These are phyloP conservation scores for Pythium scleroteichum DNA, from an alignment of 352 stramenopile genomes.

Conservation along the genomic window DNA sequence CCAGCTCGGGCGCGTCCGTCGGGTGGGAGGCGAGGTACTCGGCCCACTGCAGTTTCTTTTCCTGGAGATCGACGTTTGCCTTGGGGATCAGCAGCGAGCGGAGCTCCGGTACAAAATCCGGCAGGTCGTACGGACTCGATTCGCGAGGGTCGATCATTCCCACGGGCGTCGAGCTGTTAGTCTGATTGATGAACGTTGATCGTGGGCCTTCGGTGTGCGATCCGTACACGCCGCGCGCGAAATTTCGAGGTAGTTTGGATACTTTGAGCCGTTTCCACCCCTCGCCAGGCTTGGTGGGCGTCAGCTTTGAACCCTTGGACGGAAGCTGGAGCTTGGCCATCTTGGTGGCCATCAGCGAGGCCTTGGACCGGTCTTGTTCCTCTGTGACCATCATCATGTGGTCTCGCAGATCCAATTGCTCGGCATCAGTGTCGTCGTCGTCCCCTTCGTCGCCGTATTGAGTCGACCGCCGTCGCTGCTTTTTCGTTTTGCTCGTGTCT, in stretches of 20 bases:
- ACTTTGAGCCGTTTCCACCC: slow-evolving; percentile 77
- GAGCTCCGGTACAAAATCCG: slow-evolving; percentile 65
- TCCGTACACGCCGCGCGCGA: slow-evolving; percentile 60
- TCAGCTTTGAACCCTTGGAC: slow-evolving; percentile 15
- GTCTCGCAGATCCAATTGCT: slow-evolving; percentile 46
- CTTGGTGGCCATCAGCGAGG: slow-evolving; percentile 50
- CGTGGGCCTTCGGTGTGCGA: slow-evolving; percentile 56
- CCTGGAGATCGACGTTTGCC: slow-evolving; percentile 49
- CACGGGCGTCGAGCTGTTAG: slow-evolving; percentile 61
- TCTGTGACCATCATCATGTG: slow-evolving; percentile 46
- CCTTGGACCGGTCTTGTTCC: slow-evolving; percentile 50
- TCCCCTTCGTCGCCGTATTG: slow-evolving; percentile 22
- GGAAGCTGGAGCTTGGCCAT: slow-evolving; percentile 63
- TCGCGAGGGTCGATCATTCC: slow-evolving; percentile 72
- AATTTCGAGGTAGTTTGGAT: slow-evolving; percentile 52
- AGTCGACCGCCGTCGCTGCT: slow-evolving; percentile 16
- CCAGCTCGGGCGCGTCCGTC: background rate
- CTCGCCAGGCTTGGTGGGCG: slow-evolving; percentile 39
- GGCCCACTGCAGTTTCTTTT: slow-evolving; percentile 59
- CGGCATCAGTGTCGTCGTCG: slow-evolving; percentile 31
- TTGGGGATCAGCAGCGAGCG: slow-evolving; percentile 57
- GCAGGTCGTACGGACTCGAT: slow-evolving; percentile 55
- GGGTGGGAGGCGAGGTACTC: slow-evolving; percentile 29
- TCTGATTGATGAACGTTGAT: slow-evolving; percentile 63
- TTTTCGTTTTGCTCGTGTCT: slow-evolving; percentile 12